Evolutionary conservation across 1,139 yeast genomes (phyloP), one percentile per base, ranked within the genome.

Genomic region (Yamadazyma mexicana): DNA sequence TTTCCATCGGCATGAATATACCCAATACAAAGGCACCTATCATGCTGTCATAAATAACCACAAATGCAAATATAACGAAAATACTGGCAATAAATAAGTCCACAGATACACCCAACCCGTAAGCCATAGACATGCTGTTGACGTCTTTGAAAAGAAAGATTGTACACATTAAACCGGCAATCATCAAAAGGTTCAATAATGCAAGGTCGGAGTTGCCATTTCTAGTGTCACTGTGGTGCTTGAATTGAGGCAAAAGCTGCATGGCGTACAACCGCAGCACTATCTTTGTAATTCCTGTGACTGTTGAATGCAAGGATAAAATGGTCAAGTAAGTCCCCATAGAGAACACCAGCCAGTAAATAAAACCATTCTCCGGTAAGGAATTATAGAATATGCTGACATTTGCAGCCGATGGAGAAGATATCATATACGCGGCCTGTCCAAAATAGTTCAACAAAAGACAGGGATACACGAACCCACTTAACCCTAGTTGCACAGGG

Each of bases 221-320:
- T 20, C 22, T 8, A 8, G 22, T 20, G 49, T 71, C 69, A 7
- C 82, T 81, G 49, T 77, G 78, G 31, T 75, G 61, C 37, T 58
- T n/a, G 14, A n/a, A 11, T 27, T 33, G 28, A 10, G 83, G 83
- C 51, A 77, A 74, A 44, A 79, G 76, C 45, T 77, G 81, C 43
- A 77, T 59, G 40, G 69, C 67, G 41, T 76, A 73, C 52, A 79
- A 60, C 50, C 79, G 83, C 17, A 73, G 56, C 20, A 76, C 52
- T 39, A 79, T 76, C 32, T 75, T 65, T 55, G 73, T 78, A 11
- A 77, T 81, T 5, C 82, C 77, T 34, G 77, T 61, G 39, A 79
- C 77, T 46, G 77, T 65, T 0, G 83, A 82, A 52, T 79, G 84
- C 11, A 79, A 72, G 2, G 85, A 83, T 49, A 79, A 77, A 34